Base-by-base conservation (phyloP, 495 filamentous ascomycete species). In the Penicillium lividum region DNA sequence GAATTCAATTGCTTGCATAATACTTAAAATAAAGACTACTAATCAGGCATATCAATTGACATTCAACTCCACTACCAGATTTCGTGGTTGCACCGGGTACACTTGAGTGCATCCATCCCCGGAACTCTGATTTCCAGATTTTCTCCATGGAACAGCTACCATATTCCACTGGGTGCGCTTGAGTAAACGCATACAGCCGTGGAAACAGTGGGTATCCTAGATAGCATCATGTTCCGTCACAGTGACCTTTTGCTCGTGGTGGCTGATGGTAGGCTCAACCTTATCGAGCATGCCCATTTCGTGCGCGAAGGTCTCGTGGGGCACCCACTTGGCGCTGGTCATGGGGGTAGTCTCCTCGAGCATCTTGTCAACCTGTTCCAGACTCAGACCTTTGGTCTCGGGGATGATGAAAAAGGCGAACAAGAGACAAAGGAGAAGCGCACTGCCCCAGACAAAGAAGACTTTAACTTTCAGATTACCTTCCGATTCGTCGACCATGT, bases 351-450 rank as follows among this genome's bases (percentile, higher is more conserved):
- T 83, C 77, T 93, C 90, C 71, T 90, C 90, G 71, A 93, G 77
- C 89, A 93, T 91, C 65, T 80, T 80, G 75, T 92, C 89, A 60
- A 93, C 86, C 70, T 93, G 89, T 73, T 93, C 90, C 51, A 92
- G 86, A n/a, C 88, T 86, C 16, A 93, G 80, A 54, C 88, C 89
- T 80, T 91, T 91, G 67, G 89, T 91, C 80, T 92, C 89, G 30
- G 86, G 86, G 16, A 92, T 78, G 45, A 91, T 74, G 77, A 89
- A 83, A 77, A 84, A 92, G 51, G 88, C 83, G 77, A 86, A 92
- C 65, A 89, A 25, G 57, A 87, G 77, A 62, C 82, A 86, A 57
- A 72, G 53, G 40, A 80, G 77, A 78, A 88, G 89, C 50, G 88
- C 84, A 46, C 77, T 77, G 46, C 87, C 88, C 88, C 88, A 91